Conservation (phyloP, 2,329 filamentous ascomycete species). For the Colletotrichum musicola region DNA sequence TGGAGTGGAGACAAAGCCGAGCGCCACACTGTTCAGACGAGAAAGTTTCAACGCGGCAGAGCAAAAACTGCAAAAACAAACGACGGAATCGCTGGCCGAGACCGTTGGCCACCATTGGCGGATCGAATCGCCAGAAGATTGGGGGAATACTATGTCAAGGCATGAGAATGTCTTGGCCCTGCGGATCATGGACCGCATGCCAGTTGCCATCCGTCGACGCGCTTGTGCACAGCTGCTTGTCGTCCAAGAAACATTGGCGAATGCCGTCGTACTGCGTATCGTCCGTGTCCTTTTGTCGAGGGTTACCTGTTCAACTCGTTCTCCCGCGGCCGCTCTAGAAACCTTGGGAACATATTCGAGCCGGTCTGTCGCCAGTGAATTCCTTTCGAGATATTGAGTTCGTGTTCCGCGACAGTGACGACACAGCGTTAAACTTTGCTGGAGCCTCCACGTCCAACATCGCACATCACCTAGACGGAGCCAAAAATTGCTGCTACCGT, state of each 20-base stretch:
- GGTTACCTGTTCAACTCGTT: conserved; percentile 11
- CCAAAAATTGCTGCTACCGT: background rate
- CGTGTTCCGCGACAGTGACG: conserved; percentile 29
- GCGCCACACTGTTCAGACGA: conserved; percentile 9
- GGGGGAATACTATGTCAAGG: background rate
- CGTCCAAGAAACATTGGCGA: conserved; percentile 24
- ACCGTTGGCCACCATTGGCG: conserved; percentile 1
- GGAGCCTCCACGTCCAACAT: conserved; percentile 13
- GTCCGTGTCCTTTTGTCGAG: conserved; percentile 15
- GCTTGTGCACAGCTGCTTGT: conserved; percentile 29
- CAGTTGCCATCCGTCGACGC: conserved; percentile 33
- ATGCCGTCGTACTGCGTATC: background rate
- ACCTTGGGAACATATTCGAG: conserved; percentile 4
- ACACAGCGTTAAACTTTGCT: conserved; percentile 11
- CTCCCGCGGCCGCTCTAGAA: conserved; percentile 7
- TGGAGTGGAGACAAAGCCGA: conserved; percentile 1
- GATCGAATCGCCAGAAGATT: conserved; percentile 20
- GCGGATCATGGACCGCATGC: conserved; percentile 26
- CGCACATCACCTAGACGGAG: background rate
- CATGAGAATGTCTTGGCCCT: conserved; percentile 17
- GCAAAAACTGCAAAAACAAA: no score
- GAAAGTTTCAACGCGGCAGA: background rate
- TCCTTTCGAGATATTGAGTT: conserved; percentile 15
- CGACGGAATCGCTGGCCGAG: background rate
- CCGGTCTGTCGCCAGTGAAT: background rate